These are phyloP conservation scores for Erythrobasidium hasegawianum DNA, from an alignment of 1,284 basidiomycete species.

Conservation along the genomic window DNA sequence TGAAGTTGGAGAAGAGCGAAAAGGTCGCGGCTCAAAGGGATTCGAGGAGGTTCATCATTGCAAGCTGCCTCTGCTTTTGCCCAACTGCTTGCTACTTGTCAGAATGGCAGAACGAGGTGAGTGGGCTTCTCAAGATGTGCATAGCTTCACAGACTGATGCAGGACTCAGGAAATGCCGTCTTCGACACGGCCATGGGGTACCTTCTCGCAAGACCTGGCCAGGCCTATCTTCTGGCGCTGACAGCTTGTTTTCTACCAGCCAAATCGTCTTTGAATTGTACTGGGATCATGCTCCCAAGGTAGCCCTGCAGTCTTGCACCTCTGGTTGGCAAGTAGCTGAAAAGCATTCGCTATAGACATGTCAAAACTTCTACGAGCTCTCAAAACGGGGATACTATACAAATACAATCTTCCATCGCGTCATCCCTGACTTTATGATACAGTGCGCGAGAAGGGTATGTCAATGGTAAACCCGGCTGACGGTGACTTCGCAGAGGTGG, in stretches of 20 bases:
- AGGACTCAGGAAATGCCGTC: conserved; percentile 26
- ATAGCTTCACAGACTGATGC: too few species aligned
- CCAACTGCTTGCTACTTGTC: too few species aligned
- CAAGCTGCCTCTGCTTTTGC: too few species aligned
- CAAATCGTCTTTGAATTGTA: conserved; percentile 69
- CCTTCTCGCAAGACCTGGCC: background rate
- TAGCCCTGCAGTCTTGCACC: conserved; percentile 46
- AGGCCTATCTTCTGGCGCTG: background rate
- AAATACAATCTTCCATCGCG: conserved; percentile 77
- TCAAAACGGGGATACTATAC: conserved; percentile 77
- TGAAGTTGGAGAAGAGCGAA: too few species aligned
- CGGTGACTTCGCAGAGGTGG: too few species aligned
- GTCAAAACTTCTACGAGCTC: conserved; percentile 85
- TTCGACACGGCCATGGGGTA: conserved; percentile 32
- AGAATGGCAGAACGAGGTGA: conserved; percentile 26
- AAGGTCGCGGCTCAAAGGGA: too few species aligned
- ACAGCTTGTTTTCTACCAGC: background rate
- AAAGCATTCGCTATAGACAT: conserved; percentile 61
- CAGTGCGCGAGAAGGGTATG: conserved; percentile 52
- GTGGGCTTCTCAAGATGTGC: background rate
- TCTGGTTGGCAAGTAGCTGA: too few species aligned
- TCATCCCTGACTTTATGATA: conserved; percentile 96
- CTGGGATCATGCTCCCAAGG: conserved; percentile 82
- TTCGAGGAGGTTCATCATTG: too few species aligned
- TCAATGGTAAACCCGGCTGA: too few species aligned